Evolutionary conservation across 176 grass and related monocot species (phyloP), one percentile per base, ranked within the genome.

Genomic region (Pontederia paniculata): DNA sequence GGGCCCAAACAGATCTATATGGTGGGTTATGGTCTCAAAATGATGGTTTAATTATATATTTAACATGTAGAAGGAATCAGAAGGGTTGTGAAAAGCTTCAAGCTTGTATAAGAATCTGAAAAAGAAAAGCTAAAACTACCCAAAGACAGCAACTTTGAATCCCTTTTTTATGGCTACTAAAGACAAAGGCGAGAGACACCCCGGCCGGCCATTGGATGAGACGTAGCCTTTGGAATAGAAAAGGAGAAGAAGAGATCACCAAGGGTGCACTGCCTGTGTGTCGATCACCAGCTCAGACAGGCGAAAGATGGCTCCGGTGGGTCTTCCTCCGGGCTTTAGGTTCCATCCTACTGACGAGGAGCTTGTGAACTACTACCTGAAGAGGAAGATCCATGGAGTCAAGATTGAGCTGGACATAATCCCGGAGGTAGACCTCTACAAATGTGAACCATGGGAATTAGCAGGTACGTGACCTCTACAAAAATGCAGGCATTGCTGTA

Each of bases 321-420:
- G 90, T 42, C 86, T 97, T 46, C 93, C 93, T 13, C 93, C 93
- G 53, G 93, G 93, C 9, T 97, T 97, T 74, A 73, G 86, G 20
- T 97, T 97, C 66, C 91, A 97, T 74, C 86, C 91, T 4, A 90
- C 86, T 9, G 93, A 97, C 58, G 86, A 90, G 76, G 83, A 97
- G 75, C 83, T 97, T 37, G 86, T 97, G 42, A 90, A 97, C 74
- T 90, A 97, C 73, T 97, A 97, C 83, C 93, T 97, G 23, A 90
- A 88, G 72, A 81, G 93, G 65, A 97, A 97, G 93, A 97, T 97
- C 55, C 83, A 97, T 49, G 93, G 93, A n/a, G 66, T 90, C 50
- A 86, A 81, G 65, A 84, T 97, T 60, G 86, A 97, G 54, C 86
- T 97, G n/a, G 83, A 90, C 67, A 90, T 97, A 70, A 97, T 97